Evolutionary conservation across 208 protist genomes (phyloP).

Genomic region (Acanthamoeba lenticulata): DNA sequence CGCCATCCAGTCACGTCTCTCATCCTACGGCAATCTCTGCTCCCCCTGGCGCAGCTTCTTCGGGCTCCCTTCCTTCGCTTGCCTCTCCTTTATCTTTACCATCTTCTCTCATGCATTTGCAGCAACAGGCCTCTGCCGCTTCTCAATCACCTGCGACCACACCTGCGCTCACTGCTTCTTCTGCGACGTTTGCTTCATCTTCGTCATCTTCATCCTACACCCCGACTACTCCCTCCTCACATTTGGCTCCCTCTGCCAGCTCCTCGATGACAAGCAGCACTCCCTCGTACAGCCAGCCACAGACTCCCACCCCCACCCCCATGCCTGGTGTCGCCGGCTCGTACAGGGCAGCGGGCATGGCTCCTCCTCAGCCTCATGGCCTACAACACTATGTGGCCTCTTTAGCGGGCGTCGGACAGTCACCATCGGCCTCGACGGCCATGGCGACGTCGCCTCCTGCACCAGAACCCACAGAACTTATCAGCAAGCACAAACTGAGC

Average conservation of each 20-base stretch:
- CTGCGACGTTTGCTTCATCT: neutral
- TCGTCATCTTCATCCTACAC: no score
- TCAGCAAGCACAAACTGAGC: constrained; percentile 23
- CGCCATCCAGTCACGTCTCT: neutral
- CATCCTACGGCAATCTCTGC: no score
- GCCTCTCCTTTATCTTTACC: neutral
- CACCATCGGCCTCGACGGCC: neutral
- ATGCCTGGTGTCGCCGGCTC: neutral
- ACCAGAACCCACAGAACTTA: neutral
- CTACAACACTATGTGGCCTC: neutral
- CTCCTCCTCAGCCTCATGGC: neutral
- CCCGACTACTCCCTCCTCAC: no score
- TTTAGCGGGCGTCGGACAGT: neutral
- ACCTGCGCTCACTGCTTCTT: neutral
- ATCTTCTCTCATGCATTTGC: neutral
- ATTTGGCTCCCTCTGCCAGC: neutral
- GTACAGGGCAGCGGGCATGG: neutral
- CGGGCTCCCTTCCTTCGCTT: neutral
- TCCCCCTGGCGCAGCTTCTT: neutral
- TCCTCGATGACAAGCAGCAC: neutral
- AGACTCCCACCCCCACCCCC: neutral
- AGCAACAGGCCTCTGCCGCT: neutral
- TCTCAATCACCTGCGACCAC: neutral
- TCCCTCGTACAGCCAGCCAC: neutral
- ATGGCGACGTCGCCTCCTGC: neutral